phyloP scores from a whole-genome alignment of 2,329 filamentous ascomycete species.

The Apiospora aurea region DNA sequence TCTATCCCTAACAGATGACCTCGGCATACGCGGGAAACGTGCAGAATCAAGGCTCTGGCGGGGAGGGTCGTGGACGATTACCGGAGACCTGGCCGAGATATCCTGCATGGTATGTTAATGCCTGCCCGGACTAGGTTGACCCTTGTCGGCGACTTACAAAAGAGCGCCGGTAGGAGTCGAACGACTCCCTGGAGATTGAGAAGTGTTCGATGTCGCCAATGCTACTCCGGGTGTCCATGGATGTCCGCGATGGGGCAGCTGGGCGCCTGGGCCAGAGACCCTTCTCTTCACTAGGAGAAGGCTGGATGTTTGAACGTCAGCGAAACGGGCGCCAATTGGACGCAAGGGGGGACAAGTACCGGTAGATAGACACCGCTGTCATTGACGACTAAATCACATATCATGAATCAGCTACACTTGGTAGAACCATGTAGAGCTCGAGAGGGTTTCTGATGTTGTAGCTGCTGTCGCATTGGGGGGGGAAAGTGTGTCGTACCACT shows the following conservation, averaged over 20 bases:
- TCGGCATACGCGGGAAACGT: conserved; percentile 66
- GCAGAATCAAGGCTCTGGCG: conserved; percentile 85
- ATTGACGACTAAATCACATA: conserved; percentile 76
- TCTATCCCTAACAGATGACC: conserved; percentile 65
- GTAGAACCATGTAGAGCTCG: neutral
- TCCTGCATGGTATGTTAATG: conserved; percentile 63
- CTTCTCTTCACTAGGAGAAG: conserved; percentile 88
- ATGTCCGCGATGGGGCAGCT: conserved; percentile 56
- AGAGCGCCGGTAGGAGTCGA: conserved; percentile 93
- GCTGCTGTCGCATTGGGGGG: conserved; percentile 25
- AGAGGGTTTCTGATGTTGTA: conserved; percentile 19
- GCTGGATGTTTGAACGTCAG: conserved; percentile 54
- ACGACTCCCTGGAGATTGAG: conserved; percentile 93
- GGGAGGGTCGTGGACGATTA: conserved; percentile 66
- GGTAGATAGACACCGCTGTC: conserved; percentile 95
- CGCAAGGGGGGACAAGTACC: conserved; percentile 53
- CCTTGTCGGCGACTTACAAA: conserved; percentile 70
- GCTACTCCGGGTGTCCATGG: conserved; percentile 62
- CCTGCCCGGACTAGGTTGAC: neutral
- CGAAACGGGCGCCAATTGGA: neutral
- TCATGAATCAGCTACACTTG: neutral
- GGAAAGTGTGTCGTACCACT: conserved; percentile 65
- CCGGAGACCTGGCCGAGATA: conserved; percentile 85
- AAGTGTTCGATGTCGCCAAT: conserved; percentile 89
- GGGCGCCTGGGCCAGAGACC: conserved; percentile 73